A percentile compares a stretch with the other conserved stretches of the same genome.
phyloP scores from a whole-genome alignment of 73 alveolate genomes.

The Paramecium octaurelia region DNA sequence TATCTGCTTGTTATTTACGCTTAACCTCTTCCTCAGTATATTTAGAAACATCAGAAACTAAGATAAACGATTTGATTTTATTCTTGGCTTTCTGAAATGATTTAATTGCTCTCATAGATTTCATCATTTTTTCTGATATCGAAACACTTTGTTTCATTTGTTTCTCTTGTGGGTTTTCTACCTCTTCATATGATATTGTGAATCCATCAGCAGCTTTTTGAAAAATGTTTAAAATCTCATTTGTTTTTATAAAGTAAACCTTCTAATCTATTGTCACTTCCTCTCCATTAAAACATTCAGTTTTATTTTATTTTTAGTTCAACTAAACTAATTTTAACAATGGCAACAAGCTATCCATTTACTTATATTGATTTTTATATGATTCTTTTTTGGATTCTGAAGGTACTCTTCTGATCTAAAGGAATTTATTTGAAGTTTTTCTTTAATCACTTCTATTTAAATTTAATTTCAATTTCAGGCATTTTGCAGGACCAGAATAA shows the following conservation, averaged over 20 bases:
- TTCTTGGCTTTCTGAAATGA: not conserved
- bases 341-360: not conserved
- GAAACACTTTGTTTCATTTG: not conserved
- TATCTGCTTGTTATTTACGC: not conserved
- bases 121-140: not conserved
- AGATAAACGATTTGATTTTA: not conserved
- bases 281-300: not conserved
- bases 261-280: not conserved
- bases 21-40: not conserved
- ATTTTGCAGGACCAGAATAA: not conserved
- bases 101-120: not conserved
- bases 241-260: not conserved
- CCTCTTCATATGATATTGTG: not conserved
- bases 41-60: not conserved
- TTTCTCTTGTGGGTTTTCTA: not conserved
- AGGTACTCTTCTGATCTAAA: not conserved
- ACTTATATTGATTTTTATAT: not conserved
- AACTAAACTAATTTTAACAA: not conserved
- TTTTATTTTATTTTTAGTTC: not conserved
- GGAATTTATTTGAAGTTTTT: too few species aligned
- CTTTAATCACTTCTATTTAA: not conserved
- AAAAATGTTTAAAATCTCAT: not conserved
- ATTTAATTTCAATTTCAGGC: not conserved
- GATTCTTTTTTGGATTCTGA: not conserved
- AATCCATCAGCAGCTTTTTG: not conserved